Evolutionary conservation across 139 green algal genomes (phyloP), one percentile per base, ranked within the genome.

Genomic region (Tetraselmis chui): DNA sequence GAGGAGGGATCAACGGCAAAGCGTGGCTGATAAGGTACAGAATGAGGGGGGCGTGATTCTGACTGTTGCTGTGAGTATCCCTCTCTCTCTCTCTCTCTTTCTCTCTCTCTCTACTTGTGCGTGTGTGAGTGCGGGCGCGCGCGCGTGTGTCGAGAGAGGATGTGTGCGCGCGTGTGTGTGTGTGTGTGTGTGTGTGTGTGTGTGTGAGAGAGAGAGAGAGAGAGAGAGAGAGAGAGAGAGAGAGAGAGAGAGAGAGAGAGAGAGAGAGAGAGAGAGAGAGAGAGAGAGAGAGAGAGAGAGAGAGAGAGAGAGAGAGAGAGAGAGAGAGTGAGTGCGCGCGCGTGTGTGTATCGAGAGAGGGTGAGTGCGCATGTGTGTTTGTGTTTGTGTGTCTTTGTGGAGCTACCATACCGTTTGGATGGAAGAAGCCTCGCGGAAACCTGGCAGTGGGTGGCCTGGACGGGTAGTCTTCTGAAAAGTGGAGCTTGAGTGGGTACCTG

Each of bases 401-500:
- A n/a, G n/a, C n/a, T n/a, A n/a, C 45, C 45, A 18, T 18, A 67
- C 45, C 85, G 84, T 94, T 94, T 1, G 83, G 84, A 78, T 88
- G 84, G 22, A 59, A 30, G 32, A 88, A 88, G 0, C 59, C 76
- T 1, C n/a, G n/a, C 1, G 81, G 84, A 32, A 88, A 88, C 28
- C 58, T 11, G 30, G n/a, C 78, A 11, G 1, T 2, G 0, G 91
- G 91, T 75, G 91, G 86, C 83, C 94, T 91, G 24, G 81, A 81
- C 1, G 91, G 91, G 78, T 93, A 94, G 58, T 91, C 85, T 31
- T 90, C 83, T 18, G 59, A 82, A 59, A 93, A 93, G 1, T 83
- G 29, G 0, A 94, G 80, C 1, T 85, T 91, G 18, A 94, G 31
- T 1, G 91, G 91, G 79, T 90, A 94, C 1, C 81, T n/a, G 23